Evolutionary conservation across 164 flowering plant species (phyloP).

Genomic region (Vitis amurensis): DNA sequence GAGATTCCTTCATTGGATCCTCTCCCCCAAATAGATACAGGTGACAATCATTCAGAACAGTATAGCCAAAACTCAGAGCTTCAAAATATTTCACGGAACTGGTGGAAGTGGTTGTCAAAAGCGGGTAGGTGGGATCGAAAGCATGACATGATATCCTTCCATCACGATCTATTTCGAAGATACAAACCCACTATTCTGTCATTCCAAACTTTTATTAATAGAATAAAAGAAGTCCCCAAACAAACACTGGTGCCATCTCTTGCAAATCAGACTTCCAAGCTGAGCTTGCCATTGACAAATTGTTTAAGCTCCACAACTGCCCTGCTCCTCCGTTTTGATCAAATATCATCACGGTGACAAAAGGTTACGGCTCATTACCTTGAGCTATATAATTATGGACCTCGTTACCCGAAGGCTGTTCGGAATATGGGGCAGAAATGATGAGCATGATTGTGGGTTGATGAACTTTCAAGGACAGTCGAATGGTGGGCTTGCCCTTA

Average conservation of each 20-base stretch:
- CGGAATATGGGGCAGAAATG: too few relatives aligned
- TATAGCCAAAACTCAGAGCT: slow-evolving; percentile 92
- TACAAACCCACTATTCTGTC: slow-evolving; percentile 95
- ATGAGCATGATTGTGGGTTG: too few relatives aligned
- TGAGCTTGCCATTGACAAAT: too few relatives aligned
- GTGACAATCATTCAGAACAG: slow-evolving; percentile 88
- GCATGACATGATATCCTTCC: slow-evolving; percentile 95
- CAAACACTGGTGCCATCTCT: slow-evolving; percentile 82
- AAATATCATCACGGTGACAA: too few relatives aligned
- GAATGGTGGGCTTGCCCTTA: too few relatives aligned
- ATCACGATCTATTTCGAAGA: slow-evolving; percentile 89
- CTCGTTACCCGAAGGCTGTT: too few relatives aligned
- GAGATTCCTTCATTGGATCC: slow-evolving; percentile 84
- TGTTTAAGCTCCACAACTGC: too few relatives aligned
- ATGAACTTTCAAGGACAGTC: too few relatives aligned
- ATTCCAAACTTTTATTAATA: slow-evolving; percentile 73
- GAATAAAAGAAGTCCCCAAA: slow-evolving; percentile 85
- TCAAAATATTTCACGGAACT: slow-evolving; percentile 82
- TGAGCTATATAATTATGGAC: too few relatives aligned
- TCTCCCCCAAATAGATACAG: slow-evolving; percentile 90
- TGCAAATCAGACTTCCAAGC: slow-evolving; percentile 39
- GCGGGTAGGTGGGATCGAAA: slow-evolving; percentile 78
- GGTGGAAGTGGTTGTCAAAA: slow-evolving; percentile 98
- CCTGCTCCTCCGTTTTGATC: too few relatives aligned
- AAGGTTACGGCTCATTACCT: too few relatives aligned